Evolutionary conservation across 2,329 filamentous ascomycete genomes (phyloP), one percentile per base, ranked within the genome.

Genomic region (Stachybotrys chartarum): DNA sequence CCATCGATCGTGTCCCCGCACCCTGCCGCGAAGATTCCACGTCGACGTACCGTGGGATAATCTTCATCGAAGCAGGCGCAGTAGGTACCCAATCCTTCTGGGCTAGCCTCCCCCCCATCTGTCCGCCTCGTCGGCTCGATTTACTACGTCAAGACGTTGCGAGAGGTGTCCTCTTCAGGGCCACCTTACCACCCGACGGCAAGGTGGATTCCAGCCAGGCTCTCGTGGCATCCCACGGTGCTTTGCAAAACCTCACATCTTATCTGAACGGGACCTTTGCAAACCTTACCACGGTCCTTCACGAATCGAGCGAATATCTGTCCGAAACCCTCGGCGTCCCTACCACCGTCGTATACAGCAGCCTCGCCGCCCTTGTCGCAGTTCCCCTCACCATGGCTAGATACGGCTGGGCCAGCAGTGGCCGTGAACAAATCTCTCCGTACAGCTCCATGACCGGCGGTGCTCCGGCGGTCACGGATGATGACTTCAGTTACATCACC

Each of bases 401-500:
- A 63, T 82, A 78, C 68, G 75, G 78, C 59, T 81, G 78, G 74
- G 74, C 75, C 10, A 66, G 70, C 54, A 67, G 65, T 54, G 67
- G 65, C 54, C 75, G 75, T 58, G 75, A 75, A 51, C 72, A 72
- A 56, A 65, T 81, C 57, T 83, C 79, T 51, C 79, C 79, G n/a
- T 83, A 78, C 62, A 70, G 70, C 56, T 78, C 79, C 39, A 65
- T 72, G 57, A 69, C 73, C 44, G 75, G 74, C 50, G 75, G 77
- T 47, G 71, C 78, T 10, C 81, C 84, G 35, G 79, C 84, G 60
- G 85, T 92, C 57, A 88, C 83, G 63, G 87, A 91, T 61, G 82
- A 86, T 39, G 88, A 92, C 73, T 93, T 85, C 70, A 87, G 84
- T 67, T 92, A 93, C 75, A 91, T 92, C 66, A 91, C 88, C n/a